A percentile compares a stretch with the other conserved stretches of the same genome.
Evolutionary conservation across 306 rosid species (phyloP).

Genomic region (Canavalia gladiata): DNA sequence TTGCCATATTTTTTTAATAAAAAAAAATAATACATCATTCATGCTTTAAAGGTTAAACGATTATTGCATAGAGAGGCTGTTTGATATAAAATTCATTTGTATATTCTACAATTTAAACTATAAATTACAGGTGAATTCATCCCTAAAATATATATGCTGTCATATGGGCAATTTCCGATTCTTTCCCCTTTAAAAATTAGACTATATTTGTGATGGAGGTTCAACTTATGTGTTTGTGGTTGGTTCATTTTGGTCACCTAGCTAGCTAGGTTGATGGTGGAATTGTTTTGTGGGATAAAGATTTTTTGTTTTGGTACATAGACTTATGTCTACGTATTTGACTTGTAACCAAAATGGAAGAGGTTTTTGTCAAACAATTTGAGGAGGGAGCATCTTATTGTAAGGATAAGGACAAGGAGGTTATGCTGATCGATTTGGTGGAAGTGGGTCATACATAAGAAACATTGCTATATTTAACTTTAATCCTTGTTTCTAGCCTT

Average conservation of each 20-base stretch:
- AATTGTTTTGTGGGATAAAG: neutral
- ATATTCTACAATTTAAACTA: neutral
- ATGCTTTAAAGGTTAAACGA: neutral
- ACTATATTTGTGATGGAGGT: neutral
- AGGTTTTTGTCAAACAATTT: neutral
- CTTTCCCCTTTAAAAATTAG: neutral
- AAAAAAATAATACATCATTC: neutral
- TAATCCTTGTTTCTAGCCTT: neutral
- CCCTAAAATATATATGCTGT: neutral
- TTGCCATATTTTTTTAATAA: neutral
- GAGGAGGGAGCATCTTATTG: neutral
- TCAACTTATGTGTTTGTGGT: neutral
- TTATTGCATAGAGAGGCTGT: no score
- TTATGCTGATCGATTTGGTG: neutral
- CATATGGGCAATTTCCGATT: neutral
- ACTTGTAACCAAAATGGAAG: neutral
- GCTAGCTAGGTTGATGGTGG: neutral
- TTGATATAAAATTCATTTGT: neutral
- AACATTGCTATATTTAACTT: neutral
- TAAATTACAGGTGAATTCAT: neutral
- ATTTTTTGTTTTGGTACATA: no score
- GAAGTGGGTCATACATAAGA: neutral
- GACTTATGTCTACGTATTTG: neutral
- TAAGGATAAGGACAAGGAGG: slow-evolving; percentile 2
- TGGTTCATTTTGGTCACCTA: slow-evolving; percentile 4